Evolutionary conservation across 495 filamentous ascomycete genomes (phyloP).

Genomic region (Podospora fimiseda): DNA sequence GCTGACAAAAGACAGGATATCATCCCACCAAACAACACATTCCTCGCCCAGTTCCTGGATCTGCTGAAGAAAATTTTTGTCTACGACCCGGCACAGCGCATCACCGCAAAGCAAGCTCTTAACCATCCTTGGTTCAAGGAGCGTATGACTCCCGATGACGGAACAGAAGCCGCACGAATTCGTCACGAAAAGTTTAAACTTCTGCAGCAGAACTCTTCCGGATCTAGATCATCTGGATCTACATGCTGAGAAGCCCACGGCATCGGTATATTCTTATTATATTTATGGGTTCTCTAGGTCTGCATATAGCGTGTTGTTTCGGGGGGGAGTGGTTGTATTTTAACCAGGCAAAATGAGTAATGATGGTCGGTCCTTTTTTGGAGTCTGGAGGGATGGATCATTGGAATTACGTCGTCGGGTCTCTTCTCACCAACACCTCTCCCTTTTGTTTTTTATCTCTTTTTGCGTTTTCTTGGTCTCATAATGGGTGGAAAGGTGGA

Average conservation of each 20-base stretch:
- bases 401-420: background rate
- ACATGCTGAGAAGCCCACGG: background rate
- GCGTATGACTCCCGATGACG: conserved; percentile 70
- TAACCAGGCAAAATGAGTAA: background rate
- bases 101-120: conserved; percentile 85
- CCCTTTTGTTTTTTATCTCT: background rate
- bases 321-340: background rate
- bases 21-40: conserved; percentile 70
- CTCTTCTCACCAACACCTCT: background rate
- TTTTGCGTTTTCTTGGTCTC: background rate
- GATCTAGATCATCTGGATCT: background rate
- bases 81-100: conserved; percentile 84
- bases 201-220: background rate
- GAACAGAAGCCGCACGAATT: conserved; percentile 84
- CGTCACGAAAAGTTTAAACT: conserved; percentile 40
- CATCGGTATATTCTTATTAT: background rate
- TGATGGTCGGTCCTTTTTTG: background rate
- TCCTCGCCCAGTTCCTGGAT: conserved; percentile 82
- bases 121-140: conserved; percentile 95
- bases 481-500: background rate
- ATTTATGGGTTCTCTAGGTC: background rate
- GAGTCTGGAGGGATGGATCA: background rate
- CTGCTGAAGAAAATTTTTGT: conserved; percentile 86
- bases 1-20: conserved; percentile 62
- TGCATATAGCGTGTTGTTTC: background rate